Conservation (phyloP, 495 filamentous ascomycete genomes). For the Daldinia decipiens region DNA sequence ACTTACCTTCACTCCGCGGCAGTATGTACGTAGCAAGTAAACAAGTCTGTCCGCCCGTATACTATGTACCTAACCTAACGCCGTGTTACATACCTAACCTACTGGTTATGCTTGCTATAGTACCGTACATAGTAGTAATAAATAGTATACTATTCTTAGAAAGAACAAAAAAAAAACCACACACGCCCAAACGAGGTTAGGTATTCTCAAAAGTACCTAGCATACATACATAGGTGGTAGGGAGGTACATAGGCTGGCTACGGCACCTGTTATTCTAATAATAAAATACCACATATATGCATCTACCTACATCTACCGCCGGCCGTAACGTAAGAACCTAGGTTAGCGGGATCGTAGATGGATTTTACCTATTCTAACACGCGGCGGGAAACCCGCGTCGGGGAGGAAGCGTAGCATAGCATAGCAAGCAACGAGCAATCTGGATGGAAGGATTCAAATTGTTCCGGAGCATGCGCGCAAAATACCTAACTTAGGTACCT, state of each 20-base stretch:
- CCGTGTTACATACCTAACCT: neutral
- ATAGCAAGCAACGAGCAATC: neutral
- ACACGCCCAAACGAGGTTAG: too few species aligned
- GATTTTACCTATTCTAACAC: constrained; percentile 14
- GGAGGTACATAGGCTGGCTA: too few species aligned
- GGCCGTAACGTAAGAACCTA: constrained; percentile 4
- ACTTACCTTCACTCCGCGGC: neutral
- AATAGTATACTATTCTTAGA: neutral
- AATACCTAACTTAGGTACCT: too few species aligned
- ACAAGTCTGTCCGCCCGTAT: neutral
- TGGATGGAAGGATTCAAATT: constrained; percentile 38
- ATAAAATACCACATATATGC: neutral
- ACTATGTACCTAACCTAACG: too few species aligned
- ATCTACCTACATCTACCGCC: neutral
- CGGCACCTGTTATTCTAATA: too few species aligned
- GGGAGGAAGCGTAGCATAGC: neutral
- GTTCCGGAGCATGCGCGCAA: constrained; percentile 2
- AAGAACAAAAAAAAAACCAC: neutral
- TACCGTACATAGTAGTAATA: too few species aligned
- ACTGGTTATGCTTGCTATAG: too few species aligned
- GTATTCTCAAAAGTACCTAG: too few species aligned
- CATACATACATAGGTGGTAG: too few species aligned
- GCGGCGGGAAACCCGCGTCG: constrained; percentile 16
- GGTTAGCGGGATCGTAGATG: constrained; percentile 30
- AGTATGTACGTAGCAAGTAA: neutral